A percentile compares a stretch with the other conserved stretches of the same genome.
phyloP scores from a whole-genome alignment of 169 alveolate species.

The Cryptosporidium canis region DNA sequence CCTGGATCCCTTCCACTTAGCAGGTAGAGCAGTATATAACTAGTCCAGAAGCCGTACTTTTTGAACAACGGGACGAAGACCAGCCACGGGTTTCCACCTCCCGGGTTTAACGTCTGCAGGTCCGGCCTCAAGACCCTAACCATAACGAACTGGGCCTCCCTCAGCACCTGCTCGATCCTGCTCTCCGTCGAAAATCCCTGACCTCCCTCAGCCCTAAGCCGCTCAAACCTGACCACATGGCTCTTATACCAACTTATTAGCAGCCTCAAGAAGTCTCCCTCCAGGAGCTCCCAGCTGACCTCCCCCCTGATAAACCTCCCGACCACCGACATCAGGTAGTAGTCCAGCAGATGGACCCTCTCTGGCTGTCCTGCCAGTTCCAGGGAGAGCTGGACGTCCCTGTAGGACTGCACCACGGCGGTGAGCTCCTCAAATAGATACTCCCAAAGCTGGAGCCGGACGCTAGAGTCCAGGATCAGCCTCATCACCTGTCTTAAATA shows the following conservation, averaged over 20 bases:
- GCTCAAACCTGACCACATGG: neutral
- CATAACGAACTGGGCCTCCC: slow-evolving; percentile 22
- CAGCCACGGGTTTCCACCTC: slow-evolving; percentile 42
- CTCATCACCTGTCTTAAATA: neutral
- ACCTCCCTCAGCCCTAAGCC: neutral
- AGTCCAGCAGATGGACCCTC: neutral
- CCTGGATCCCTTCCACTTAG: slow-evolving; percentile 8
- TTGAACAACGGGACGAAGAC: slow-evolving; percentile 32
- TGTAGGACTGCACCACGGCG: slow-evolving; percentile 10
- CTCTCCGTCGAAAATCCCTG: neutral
- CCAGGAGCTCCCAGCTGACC: neutral
- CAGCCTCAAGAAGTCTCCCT: neutral
- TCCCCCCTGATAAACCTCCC: slow-evolving; percentile 1
- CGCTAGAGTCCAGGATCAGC: slow-evolving; percentile 25
- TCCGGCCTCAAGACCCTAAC: slow-evolving; percentile 23
- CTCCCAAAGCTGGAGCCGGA: slow-evolving; percentile 27
- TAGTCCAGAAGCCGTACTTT: slow-evolving; percentile 35
- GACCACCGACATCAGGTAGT: neutral
- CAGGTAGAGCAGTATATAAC: slow-evolving; percentile 38
- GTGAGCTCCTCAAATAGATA: slow-evolving; percentile 31
- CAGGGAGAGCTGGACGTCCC: neutral
- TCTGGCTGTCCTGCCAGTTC: neutral
- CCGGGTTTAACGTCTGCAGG: neutral
- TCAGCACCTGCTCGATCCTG: neutral
- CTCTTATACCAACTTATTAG: slow-evolving; percentile 20